These are phyloP conservation scores for Phytophthora ramorum DNA, from an alignment of 352 stramenopile species.

Conservation along the genomic window DNA sequence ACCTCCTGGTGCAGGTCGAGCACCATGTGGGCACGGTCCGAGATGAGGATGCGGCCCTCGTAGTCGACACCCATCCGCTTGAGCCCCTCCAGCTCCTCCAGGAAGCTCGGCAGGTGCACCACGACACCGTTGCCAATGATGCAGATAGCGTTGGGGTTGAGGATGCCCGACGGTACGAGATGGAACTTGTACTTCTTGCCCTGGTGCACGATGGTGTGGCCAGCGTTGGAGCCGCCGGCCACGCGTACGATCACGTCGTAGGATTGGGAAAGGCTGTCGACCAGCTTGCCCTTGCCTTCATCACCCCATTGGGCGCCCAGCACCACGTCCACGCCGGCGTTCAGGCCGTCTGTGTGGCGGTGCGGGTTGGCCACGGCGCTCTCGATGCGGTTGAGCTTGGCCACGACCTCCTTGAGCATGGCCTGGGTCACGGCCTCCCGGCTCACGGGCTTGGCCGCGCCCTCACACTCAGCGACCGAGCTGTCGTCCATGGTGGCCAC, in stretches of 20 bases:
- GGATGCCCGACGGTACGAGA: constrained; percentile 97
- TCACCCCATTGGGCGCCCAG: constrained; percentile 98
- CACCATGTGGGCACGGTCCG: constrained; percentile 98
- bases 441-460: constrained; percentile 43
- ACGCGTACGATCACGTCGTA: constrained; percentile 98
- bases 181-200: constrained; percentile 99
- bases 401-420: constrained; percentile 84
- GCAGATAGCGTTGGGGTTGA: constrained; percentile 95
- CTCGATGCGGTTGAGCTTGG: constrained; percentile 90
- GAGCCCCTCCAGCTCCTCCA: constrained; percentile 95
- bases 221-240: constrained; percentile 97
- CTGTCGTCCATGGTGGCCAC: constrained; percentile 31
- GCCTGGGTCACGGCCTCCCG: constrained; percentile 62
- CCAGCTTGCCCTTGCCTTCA: constrained; percentile 99
- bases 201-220: constrained; percentile 99
- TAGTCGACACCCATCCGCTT: constrained; percentile 91
- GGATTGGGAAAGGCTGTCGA: constrained; percentile 92
- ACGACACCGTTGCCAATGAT: constrained; percentile 99
- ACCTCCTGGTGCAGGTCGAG: constrained; percentile 99
- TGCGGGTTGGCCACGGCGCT: constrained; percentile 86
- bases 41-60: constrained; percentile 96
- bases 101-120: constrained; percentile 96
- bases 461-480: constrained; percentile 40
- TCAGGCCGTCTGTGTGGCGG: constrained; percentile 69
- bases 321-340: constrained; percentile 92